A percentile compares a stretch with the other conserved stretches of the same genome.
Conservation (phyloP, 306 rosid species). For the Gastrolobium villosum region DNA sequence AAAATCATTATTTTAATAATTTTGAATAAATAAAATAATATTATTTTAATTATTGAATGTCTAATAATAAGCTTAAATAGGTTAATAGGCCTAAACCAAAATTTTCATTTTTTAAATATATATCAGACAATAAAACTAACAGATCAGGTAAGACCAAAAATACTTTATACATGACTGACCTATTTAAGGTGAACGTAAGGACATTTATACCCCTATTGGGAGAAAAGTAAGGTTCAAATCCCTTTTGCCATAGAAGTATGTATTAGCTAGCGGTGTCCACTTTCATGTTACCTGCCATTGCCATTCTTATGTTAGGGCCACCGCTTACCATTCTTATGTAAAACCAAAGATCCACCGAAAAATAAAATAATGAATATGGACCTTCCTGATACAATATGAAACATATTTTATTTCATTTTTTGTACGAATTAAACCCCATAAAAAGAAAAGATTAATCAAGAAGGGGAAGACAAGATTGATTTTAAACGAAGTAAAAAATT, state of each 20-base stretch:
- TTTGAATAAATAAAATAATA: too few relatives aligned
- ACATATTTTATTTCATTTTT: neutral
- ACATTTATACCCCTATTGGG: constrained; percentile 15
- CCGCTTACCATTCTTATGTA: constrained; percentile 48
- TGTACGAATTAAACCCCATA: neutral
- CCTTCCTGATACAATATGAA: neutral
- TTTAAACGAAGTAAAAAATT: neutral
- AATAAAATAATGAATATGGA: neutral
- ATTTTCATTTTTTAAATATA: too few relatives aligned
- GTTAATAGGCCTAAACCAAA: too few relatives aligned
- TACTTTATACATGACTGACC: too few relatives aligned
- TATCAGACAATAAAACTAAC: too few relatives aligned
- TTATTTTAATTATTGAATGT: too few relatives aligned
- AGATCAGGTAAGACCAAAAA: too few relatives aligned
- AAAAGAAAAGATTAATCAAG: neutral
- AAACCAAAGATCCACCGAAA: constrained; percentile 29
- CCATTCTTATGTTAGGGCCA: constrained; percentile 26
- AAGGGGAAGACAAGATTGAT: neutral
- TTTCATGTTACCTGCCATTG: constrained; percentile 53
- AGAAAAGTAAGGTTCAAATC: constrained; percentile 41
- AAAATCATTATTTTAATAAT: too few relatives aligned
- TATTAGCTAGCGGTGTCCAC: constrained; percentile 44
- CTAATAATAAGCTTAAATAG: too few relatives aligned
- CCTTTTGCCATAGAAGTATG: constrained; percentile 33
- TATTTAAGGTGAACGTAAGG: too few relatives aligned